Base-by-base conservation (phyloP, 164 flowering plant genomes). In the Nymphaea thermarum region DNA sequence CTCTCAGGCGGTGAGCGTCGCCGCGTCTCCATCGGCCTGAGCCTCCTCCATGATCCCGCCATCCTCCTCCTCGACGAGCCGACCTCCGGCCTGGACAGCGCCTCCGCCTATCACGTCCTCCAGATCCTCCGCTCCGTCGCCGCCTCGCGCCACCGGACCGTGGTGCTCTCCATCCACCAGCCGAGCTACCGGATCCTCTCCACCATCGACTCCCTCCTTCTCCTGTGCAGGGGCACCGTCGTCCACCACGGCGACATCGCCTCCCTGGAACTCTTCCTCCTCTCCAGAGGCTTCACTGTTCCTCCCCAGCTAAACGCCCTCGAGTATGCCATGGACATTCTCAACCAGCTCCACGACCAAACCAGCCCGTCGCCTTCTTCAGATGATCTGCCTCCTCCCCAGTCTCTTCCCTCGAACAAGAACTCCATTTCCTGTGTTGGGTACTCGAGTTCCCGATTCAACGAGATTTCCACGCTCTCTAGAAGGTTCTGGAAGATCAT, bases 61-160 rank as follows among this genome's bases (percentile, higher is more conserved):
- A 83, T 94, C 41, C 65, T 94, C 4, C 79, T 94, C 25, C 91
- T 94, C 3, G 99, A 94, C 44, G 99, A 94, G 65, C 99, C 99
- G 45, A 94, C 99, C 2, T 90, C 98, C 0, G 96, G 99, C 4
- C 91, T 94, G 4, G 99, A 94, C 69, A 87, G 93, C 62, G 70
- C 78, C 1, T 91, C 99, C 0, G 99, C 99, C 10, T 81, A 75
- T 69, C 82, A 88, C 59, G 89, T 94, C 4, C 80, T 91, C 77
- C 89, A 85, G 65, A 87, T 81, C 11, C 85, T 94, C 3, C 77
- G 80, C 16, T 67, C 87, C 16, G 77, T 89, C 3, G 79, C 88
- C 0, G 68, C 45, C 11, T 72, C 90, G 0, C 84, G 89, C 17
- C 62, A 70, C 63, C 70, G 96, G 16, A 94, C 98, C 2, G 79